Evolutionary conservation across 75 land plant species (phyloP).

Genomic region (Isoetes taiwanensis): DNA sequence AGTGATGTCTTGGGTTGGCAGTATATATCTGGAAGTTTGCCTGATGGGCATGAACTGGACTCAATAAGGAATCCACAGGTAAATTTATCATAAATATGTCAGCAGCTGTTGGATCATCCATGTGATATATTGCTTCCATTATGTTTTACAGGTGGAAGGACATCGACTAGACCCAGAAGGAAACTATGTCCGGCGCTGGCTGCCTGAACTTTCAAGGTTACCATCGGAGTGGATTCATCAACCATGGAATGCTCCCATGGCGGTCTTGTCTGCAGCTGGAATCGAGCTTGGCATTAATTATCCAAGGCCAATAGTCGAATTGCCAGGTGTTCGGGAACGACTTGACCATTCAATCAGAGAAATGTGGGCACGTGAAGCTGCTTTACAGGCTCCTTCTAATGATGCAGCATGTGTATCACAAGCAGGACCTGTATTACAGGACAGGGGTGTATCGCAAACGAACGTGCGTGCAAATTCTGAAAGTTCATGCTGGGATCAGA

Average conservation of each 20-base stretch:
- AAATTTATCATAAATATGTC: neutral
- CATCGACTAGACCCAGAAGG: neutral
- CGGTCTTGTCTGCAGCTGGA: neutral
- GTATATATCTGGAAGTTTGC: slow-evolving; percentile 5
- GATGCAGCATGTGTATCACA: no score
- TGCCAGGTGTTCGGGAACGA: neutral
- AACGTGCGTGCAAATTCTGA: no score
- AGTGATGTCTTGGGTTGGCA: slow-evolving; percentile 1
- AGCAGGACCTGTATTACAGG: no score
- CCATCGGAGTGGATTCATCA: slow-evolving; percentile 2
- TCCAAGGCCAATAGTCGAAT: neutral
- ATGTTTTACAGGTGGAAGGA: neutral
- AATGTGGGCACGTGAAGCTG: slow-evolving; percentile 88
- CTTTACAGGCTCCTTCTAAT: slow-evolving; percentile 67
- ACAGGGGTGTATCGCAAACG: no score
- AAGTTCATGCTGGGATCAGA: no score
- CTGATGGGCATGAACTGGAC: slow-evolving; percentile 7
- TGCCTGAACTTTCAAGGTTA: neutral
- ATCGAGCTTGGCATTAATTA: neutral
- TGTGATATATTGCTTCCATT: neutral
- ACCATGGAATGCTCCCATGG: neutral
- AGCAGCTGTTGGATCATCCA: neutral
- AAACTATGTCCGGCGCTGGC: neutral
- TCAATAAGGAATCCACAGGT: neutral
- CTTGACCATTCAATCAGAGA: no score